Conservation (phyloP, 345 rosid genomes). For the Pistacia integerrima region DNA sequence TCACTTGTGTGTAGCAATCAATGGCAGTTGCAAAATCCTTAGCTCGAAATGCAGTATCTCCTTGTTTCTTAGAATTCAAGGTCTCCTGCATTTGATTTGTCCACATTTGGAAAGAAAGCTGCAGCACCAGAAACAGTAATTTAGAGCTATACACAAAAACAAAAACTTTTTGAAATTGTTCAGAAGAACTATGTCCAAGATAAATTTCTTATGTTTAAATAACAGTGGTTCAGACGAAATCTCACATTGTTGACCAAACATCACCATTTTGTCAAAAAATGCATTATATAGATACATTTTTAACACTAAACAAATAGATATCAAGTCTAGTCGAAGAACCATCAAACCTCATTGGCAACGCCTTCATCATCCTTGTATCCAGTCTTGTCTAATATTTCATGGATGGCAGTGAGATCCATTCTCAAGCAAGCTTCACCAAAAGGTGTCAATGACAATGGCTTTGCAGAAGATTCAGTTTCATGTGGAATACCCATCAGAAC, state of each 20-base stretch:
- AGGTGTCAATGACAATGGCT: conserved; percentile 58
- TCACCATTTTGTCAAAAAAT: not conserved
- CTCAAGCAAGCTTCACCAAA: conserved; percentile 88
- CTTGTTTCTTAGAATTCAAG: conserved; percentile 81
- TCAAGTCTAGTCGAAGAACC: conserved; percentile 5
- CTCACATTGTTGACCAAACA: not conserved
- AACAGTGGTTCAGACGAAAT: not conserved
- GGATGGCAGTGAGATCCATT: conserved; percentile 85
- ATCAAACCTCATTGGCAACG: conserved; percentile 76
- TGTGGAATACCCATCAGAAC: conserved; percentile 59
- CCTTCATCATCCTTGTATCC: conserved; percentile 98
- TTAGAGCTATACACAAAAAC: not conserved
- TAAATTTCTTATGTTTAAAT: not conserved
- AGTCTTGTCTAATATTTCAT: conserved; percentile 74
- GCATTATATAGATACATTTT: not conserved
- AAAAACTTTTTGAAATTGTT: not conserved
- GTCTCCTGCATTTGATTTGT: conserved; percentile 94
- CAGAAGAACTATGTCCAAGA: not conserved
- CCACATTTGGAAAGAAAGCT: conserved; percentile 99
- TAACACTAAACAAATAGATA: conserved; percentile 4
- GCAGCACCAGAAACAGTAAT: conserved; percentile 20
- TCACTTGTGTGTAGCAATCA: conserved; percentile 78
- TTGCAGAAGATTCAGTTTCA: conserved; percentile 47
- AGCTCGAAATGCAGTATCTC: conserved; percentile 87
- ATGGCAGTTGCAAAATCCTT: conserved; percentile 79